phyloP scores from a whole-genome alignment of 371 early-diverging fungal species.

The Mortierella sp. region DNA sequence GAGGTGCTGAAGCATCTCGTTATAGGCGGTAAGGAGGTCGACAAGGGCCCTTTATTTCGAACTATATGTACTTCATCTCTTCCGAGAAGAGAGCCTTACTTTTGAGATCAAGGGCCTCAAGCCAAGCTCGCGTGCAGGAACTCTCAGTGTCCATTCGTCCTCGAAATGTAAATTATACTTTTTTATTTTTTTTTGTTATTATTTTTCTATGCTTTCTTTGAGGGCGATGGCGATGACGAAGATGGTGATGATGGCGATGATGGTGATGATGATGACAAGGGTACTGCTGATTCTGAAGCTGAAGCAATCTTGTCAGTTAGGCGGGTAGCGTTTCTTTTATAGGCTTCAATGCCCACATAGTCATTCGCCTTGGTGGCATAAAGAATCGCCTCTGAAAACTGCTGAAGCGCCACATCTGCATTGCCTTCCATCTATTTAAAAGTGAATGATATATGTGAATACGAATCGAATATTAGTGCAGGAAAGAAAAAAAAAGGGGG shows the following conservation, averaged over 20 bases:
- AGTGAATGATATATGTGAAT: not conserved
- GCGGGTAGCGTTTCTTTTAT: slow-evolving; percentile 30
- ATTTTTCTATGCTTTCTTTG: not conserved
- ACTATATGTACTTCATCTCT: too few species aligned
- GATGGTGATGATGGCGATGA: slow-evolving; percentile 4
- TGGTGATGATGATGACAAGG: slow-evolving; percentile 6
- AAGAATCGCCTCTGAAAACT: slow-evolving; percentile 40
- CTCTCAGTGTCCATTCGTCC: too few species aligned
- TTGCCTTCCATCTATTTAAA: slow-evolving; percentile 43
- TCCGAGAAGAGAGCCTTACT: too few species aligned
- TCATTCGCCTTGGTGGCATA: slow-evolving; percentile 47
- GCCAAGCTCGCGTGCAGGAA: too few species aligned
- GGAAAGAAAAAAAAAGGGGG: not conserved
- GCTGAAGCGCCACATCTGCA: slow-evolving; percentile 22
- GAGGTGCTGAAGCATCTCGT: too few species aligned
- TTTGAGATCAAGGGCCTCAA: too few species aligned
- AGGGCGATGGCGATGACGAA: slow-evolving; percentile 1
- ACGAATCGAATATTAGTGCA: too few species aligned
- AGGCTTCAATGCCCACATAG: slow-evolving; percentile 49
- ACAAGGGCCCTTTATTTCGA: too few species aligned
- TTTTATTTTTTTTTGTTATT: not conserved
- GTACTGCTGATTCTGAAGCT: slow-evolving; percentile 2
- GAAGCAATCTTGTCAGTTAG: slow-evolving; percentile 10
- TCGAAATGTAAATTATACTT: too few species aligned
- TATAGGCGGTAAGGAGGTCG: too few species aligned